Base-by-base conservation (phyloP, 2,329 filamentous ascomycete genomes). In the Hypoxylon sp. region DNA sequence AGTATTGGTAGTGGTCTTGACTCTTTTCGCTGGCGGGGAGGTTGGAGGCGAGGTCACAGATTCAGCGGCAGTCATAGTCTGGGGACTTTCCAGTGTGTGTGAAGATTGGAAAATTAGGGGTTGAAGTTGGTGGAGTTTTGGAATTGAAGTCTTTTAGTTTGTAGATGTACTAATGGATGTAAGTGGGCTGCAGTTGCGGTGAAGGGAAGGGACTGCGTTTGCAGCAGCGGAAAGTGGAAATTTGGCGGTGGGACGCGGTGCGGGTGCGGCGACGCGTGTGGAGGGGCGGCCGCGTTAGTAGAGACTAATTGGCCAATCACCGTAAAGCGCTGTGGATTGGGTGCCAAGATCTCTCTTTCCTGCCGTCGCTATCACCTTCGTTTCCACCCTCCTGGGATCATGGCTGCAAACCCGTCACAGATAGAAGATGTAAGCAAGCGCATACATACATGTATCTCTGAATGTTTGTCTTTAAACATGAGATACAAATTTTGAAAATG, bases 11-110 rank as follows among this genome's bases (percentile, higher is more conserved):
- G 82, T 78, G 69, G 89, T 88, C 85, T 94, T 96, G 76, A 92
- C 87, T 77, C 93, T 89, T 84, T 97, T 97, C 52, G 93, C 86
- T 27, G 93, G 89, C 29, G 93, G 93, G 7, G 92, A 94, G 63
- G 87, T 86, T 44, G 91, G 90, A 24, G 89, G 85, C 57, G 88
- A 88, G 51, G 89, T 75, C 54, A 75, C 66, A 62, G 79, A 61
- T 63, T 77, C 77, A 58, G 77, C 73, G 53, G 78, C 76, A 69
- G 75, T 78, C 73, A 76, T 80, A 76, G 76, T 79, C 64, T 67
- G 61, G 65, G 55, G 44, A 10, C 31, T 35, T 37, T 15, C 10
- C 5, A 7, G 62, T 42, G 17, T 42, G 17, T 55, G 44, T 17
- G 42, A 46, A 39, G 35, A 53, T 35, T 68, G 57, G 60, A 35